A percentile compares a stretch with the other conserved stretches of the same genome.
Evolutionary conservation across 2,329 filamentous ascomycete genomes (phyloP).

Genomic region (Alternaria brassicicola): DNA sequence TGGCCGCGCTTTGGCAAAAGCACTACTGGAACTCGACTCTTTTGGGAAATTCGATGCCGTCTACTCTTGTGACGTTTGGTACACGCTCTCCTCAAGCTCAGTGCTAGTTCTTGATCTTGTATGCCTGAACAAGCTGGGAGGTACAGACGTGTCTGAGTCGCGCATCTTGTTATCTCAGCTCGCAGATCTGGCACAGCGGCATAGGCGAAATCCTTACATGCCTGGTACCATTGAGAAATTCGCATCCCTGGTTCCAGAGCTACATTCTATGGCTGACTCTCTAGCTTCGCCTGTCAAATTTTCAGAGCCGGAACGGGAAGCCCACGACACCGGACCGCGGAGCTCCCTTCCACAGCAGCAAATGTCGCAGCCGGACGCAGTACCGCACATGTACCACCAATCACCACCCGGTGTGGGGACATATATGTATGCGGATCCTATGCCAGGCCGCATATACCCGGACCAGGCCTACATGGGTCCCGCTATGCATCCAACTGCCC

Average conservation of each 20-base stretch:
- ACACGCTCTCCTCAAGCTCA: conserved; percentile 47
- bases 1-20: conserved; percentile 42
- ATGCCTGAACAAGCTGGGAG: conserved; percentile 30
- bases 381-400: conserved; percentile 30
- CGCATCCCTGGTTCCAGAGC: conserved; percentile 45
- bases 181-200: conserved; percentile 42
- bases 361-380: conserved; percentile 17
- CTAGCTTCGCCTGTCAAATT: conserved; percentile 23
- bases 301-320: conserved; percentile 11
- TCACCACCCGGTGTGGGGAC: conserved; percentile 34
- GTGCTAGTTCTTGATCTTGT: conserved; percentile 49
- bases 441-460: conserved; percentile 30
- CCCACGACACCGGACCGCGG: conserved; percentile 3
- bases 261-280: conserved; percentile 43
- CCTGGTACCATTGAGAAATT: conserved; percentile 50
- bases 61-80: conserved; percentile 53
- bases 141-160: conserved; percentile 34
- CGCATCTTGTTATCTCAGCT: conserved; percentile 44
- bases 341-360: conserved; percentile 16
- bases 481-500: conserved; percentile 21
- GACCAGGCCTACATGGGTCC: conserved; percentile 24
- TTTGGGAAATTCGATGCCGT: conserved; percentile 50
- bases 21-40: conserved; percentile 47
- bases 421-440: conserved; percentile 40
- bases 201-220: conserved; percentile 43